These are phyloP conservation scores for Wickerhamomyces sp. DNA, from an alignment of 1,139 yeast species.

Conservation along the genomic window DNA sequence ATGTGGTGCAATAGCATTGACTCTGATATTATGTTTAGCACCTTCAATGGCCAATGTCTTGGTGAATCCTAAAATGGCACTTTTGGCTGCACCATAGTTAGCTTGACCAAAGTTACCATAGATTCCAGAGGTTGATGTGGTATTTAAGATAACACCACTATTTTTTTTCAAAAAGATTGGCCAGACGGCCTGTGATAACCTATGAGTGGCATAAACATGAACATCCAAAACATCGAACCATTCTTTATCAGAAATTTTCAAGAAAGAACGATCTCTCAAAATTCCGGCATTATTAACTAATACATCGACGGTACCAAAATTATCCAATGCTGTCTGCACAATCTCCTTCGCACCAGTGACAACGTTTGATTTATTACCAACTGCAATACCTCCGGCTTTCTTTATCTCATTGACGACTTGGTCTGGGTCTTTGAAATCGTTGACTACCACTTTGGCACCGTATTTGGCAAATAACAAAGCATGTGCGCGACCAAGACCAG, in stretches of 20 bases:
- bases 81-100: constrained; percentile 91
- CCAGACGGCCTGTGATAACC: constrained; percentile 89
- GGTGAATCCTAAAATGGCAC: constrained; percentile 81
- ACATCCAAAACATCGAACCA: constrained; percentile 83
- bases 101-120: constrained; percentile 98
- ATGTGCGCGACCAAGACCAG: constrained; percentile 90
- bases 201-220: constrained; percentile 78
- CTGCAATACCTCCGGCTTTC: constrained; percentile 74
- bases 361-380: constrained; percentile 77
- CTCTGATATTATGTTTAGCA: constrained; percentile 66
- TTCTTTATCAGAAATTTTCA: constrained; percentile 76
- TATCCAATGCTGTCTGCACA: constrained; percentile 69
- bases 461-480: constrained; percentile 80
- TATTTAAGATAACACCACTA: constrained; percentile 79
- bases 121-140: constrained; percentile 93
- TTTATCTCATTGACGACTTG: constrained; percentile 75
- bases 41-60: constrained; percentile 91
- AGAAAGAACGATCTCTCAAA: constrained; percentile 83
- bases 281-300: constrained; percentile 94
- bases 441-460: constrained; percentile 94
- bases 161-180: constrained; percentile 77
- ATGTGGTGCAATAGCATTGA: constrained; percentile 89
- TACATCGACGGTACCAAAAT: constrained; percentile 81
- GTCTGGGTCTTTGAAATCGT: constrained; percentile 78
- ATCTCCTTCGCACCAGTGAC: constrained; percentile 74